These are phyloP conservation scores for Cyberlindnera mrakii DNA, from an alignment of 805 yeast species.

Conservation along the genomic window DNA sequence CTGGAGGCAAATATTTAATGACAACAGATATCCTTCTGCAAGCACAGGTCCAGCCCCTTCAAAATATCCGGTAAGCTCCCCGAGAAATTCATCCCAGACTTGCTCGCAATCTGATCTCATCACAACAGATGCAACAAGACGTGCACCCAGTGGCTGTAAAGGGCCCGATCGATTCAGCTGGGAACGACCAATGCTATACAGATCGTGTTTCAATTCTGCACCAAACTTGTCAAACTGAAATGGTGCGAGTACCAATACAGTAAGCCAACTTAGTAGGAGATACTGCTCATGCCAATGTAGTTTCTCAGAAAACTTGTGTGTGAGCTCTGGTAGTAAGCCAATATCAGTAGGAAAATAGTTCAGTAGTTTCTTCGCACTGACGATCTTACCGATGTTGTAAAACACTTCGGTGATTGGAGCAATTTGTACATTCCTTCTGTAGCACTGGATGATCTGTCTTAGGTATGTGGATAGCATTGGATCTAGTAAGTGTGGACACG, in stretches of 20 bases:
- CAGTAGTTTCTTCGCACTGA: constrained; percentile 59
- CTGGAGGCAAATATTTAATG: constrained; percentile 18
- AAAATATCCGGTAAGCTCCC: constrained; percentile 15
- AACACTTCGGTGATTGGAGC: constrained; percentile 27
- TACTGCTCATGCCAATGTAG: constrained; percentile 41
- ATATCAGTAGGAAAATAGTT: constrained; percentile 58
- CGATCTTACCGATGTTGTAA: constrained; percentile 57
- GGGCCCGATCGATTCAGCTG: constrained; percentile 40
- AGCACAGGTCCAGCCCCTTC: not conserved
- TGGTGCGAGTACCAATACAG: constrained; percentile 66
- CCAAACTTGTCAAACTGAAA: constrained; percentile 47
- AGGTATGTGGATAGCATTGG: constrained; percentile 22
- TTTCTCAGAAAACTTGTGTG: constrained; percentile 19
- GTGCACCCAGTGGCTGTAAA: constrained; percentile 25
- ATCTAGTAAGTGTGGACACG: constrained; percentile 48
- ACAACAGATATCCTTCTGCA: constrained; percentile 12
- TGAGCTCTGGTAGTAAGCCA: constrained; percentile 35
- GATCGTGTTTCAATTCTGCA: constrained; percentile 22
- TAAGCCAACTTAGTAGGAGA: constrained; percentile 63
- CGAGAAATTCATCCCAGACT: constrained; percentile 5
- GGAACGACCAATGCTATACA: constrained; percentile 31
- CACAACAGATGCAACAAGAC: constrained; percentile 26
- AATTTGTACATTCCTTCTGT: constrained; percentile 18
- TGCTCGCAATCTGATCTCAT: constrained; percentile 21
- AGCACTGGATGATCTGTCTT: constrained; percentile 11